Conservation (phyloP, 495 filamentous ascomycete genomes). For the Halenospora varia region DNA sequence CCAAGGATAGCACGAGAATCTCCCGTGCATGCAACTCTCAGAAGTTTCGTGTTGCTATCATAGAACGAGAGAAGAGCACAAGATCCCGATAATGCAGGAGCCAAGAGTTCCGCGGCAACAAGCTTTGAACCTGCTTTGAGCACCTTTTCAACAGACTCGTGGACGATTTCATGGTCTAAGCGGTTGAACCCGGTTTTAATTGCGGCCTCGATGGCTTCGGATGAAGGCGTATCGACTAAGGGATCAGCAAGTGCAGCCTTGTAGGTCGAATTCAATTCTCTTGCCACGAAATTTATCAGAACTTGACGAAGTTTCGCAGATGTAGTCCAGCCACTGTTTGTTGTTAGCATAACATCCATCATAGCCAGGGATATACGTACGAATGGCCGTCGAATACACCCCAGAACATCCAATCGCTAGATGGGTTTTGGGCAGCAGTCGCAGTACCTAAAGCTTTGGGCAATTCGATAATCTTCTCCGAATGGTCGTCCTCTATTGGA, state of each 20-base stretch:
- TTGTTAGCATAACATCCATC: conserved; percentile 2
- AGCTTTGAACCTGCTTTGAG: conserved; percentile 80
- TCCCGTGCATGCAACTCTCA: conserved; percentile 90
- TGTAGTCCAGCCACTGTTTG: conserved; percentile 87
- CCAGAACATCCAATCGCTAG: conserved; percentile 99
- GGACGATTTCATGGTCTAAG: conserved; percentile 88
- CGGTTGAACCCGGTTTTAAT: conserved; percentile 90
- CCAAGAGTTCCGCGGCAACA: conserved; percentile 84
- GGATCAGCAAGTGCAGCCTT: conserved; percentile 67
- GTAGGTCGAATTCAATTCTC: conserved; percentile 92
- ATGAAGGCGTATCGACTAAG: conserved; percentile 53
- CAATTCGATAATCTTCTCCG: conserved; percentile 93
- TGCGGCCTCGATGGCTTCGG: conserved; percentile 78
- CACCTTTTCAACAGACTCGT: conserved; percentile 84
- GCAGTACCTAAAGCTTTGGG: conserved; percentile 41
- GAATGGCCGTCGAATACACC: conserved; percentile 97
- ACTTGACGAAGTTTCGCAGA: conserved; percentile 93
- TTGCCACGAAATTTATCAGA: conserved; percentile 85
- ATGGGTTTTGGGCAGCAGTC: conserved; percentile 42
- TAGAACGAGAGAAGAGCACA: conserved; percentile 97
- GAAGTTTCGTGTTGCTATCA: conserved; percentile 73
- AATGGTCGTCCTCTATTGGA: conserved; percentile 97
- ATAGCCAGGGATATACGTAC: conserved; percentile 42
- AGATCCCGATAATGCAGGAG: conserved; percentile 89
- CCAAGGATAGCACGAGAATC: conserved; percentile 93